Percentiles rank a stretch among this genome's conserved stretches.
Conservation (phyloP, 176 grass and related monocot genomes). For the Ampelocalamus luodianensis region DNA sequence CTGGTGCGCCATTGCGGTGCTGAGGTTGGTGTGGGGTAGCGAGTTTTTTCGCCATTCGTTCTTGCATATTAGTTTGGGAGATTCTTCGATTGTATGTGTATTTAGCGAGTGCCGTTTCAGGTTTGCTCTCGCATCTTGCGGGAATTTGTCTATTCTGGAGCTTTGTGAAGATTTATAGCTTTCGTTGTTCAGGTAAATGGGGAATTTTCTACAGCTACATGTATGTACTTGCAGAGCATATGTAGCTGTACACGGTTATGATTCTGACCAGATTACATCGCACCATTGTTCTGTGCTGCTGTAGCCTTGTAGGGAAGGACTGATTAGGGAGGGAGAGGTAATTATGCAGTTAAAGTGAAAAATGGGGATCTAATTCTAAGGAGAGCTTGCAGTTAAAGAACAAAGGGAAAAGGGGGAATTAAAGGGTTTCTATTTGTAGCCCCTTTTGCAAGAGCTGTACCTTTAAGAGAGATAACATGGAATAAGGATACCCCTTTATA, state of each 20-base stretch:
- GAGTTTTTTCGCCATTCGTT: background rate
- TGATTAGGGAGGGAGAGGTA: background rate
- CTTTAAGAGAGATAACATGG: background rate
- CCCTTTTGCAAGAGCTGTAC: background rate
- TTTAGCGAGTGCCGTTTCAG: background rate
- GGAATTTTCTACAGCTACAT: background rate
- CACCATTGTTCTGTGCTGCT: background rate
- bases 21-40: background rate
- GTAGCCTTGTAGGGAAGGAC: background rate
- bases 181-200: background rate
- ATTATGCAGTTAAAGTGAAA: background rate
- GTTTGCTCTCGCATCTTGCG: background rate
- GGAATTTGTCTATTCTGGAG: background rate
- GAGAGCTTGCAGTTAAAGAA: no score
- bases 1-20: background rate
- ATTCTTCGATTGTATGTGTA: background rate
- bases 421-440: background rate
- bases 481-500: constrained; percentile 1
- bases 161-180: background rate
- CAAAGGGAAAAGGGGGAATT: background rate
- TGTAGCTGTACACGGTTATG: background rate
- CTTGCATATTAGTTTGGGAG: background rate
- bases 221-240: background rate
- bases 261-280: background rate
- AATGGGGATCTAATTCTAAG: no score